phyloP scores from a whole-genome alignment of 768 basidiomycete species.

The Auricularia sp. region DNA sequence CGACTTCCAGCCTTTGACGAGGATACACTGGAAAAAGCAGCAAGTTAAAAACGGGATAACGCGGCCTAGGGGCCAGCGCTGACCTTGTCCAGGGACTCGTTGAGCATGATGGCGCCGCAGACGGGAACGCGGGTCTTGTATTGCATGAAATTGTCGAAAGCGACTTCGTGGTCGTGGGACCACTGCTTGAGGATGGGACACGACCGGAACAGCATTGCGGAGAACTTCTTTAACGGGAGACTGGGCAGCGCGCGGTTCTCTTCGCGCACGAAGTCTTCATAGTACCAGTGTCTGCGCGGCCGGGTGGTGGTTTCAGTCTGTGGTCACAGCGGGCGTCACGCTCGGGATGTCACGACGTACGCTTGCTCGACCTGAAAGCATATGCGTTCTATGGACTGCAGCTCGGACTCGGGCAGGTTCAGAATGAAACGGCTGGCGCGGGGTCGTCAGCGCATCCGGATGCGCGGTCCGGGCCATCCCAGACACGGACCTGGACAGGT shows the following conservation, averaged over 20 bases:
- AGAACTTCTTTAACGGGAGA: slow-evolving; percentile 84
- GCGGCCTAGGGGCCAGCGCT: slow-evolving; percentile 2
- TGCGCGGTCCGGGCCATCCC: slow-evolving; percentile 4
- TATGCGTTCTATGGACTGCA: slow-evolving; percentile 81
- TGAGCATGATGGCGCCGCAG: slow-evolving; percentile 94
- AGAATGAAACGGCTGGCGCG: slow-evolving; percentile 78
- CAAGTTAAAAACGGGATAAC: no score
- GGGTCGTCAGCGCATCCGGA: slow-evolving; percentile 8
- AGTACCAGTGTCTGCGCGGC: slow-evolving; percentile 86
- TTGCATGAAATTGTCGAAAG: slow-evolving; percentile 83
- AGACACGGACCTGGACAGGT: slow-evolving; percentile 63
- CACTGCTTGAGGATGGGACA: slow-evolving; percentile 77
- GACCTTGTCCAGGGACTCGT: slow-evolving; percentile 88
- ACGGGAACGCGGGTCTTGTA: slow-evolving; percentile 97
- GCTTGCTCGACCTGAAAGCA: slow-evolving; percentile 99
- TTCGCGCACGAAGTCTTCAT: slow-evolving; percentile 96
- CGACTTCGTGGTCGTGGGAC: slow-evolving; percentile 76
- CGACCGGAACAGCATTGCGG: slow-evolving; percentile 76
- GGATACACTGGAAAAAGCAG: slow-evolving; percentile 54
- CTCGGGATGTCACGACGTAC: slow-evolving; percentile 31
- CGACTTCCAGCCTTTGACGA: slow-evolving; percentile 97
- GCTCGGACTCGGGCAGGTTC: slow-evolving; percentile 90
- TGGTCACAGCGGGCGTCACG: not conserved
- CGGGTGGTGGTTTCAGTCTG: no score
- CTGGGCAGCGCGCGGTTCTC: slow-evolving; percentile 81